phyloP scores from a whole-genome alignment of 2,329 filamentous ascomycete genomes.

The Paecilomyces sp. region DNA sequence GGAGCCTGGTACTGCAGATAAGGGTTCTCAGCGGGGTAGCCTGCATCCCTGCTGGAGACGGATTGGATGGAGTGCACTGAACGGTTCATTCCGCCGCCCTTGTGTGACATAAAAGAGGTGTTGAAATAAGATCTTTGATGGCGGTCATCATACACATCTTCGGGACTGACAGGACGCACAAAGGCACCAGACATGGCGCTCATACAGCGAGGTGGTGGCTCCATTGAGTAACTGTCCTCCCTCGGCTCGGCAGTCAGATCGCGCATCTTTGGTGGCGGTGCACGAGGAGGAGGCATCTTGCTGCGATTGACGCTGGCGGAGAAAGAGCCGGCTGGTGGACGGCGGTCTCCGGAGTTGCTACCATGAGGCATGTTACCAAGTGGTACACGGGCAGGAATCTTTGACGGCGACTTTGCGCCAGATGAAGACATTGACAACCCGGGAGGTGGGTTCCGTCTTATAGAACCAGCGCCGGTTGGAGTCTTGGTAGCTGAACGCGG shows the following conservation, averaged over 20 bases:
- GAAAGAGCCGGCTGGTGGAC: constrained; percentile 36
- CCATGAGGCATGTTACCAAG: constrained; percentile 41
- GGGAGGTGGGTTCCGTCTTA: constrained; percentile 30
- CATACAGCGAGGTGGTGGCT: constrained; percentile 43
- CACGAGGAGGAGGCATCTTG: constrained; percentile 38
- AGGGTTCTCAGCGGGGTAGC: constrained; percentile 26
- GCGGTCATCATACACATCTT: constrained; percentile 78
- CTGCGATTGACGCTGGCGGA: constrained; percentile 38
- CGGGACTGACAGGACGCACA: constrained; percentile 57
- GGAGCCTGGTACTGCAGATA: constrained; percentile 29
- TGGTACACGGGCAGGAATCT: constrained; percentile 42
- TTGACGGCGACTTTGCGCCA: constrained; percentile 39
- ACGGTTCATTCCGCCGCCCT: constrained; percentile 31
- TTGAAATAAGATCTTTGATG: constrained; percentile 41
- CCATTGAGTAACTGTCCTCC: constrained; percentile 24
- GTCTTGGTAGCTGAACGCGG: constrained; percentile 41
- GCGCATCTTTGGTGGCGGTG: constrained; percentile 82
- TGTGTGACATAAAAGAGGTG: constrained; percentile 34
- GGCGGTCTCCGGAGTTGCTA: constrained; percentile 75
- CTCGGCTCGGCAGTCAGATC: constrained; percentile 59
- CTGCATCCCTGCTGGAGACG: constrained; percentile 26
- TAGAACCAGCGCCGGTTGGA: constrained; percentile 33
- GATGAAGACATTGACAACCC: constrained; percentile 5
- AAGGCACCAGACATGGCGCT: constrained; percentile 45
- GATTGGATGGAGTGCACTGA: constrained; percentile 36